Conservation (phyloP, 1,284 basidiomycete species). For the Fomitiporia mediterranea region DNA sequence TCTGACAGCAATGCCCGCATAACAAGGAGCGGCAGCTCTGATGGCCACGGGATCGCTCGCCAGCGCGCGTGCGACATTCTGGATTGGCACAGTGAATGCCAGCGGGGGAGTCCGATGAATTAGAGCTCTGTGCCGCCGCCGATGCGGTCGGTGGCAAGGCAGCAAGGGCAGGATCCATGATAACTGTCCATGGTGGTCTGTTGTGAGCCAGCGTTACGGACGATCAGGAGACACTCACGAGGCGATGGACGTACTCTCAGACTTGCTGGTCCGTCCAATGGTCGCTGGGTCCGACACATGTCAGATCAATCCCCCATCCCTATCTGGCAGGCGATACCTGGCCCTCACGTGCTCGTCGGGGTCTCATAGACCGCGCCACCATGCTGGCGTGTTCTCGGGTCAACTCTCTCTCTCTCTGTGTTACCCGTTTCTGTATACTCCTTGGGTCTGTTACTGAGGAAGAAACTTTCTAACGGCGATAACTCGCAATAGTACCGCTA, state of each 20-base stretch:
- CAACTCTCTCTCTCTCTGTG: not conserved
- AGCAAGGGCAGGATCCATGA: constrained; percentile 1
- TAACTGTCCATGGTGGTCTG: not conserved
- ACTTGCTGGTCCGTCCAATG: not conserved
- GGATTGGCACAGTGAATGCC: constrained; percentile 21
- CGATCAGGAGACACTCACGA: not conserved
- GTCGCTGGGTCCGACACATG: not conserved
- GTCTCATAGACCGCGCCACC: not conserved
- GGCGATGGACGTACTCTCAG: not conserved
- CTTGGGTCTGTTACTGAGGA: too few species aligned
- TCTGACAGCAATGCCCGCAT: constrained; percentile 20
- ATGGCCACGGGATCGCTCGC: constrained; percentile 20
- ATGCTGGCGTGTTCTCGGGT: not conserved
- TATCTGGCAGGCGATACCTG: not conserved
- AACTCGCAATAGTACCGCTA: too few species aligned
- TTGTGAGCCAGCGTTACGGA: not conserved
- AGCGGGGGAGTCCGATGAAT: constrained; percentile 16
- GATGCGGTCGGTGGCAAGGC: not conserved
- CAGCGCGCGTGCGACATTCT: constrained; percentile 18
- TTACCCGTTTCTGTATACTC: not conserved
- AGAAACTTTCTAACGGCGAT: too few species aligned
- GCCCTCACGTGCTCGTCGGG: not conserved
- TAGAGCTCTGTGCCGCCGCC: not conserved
- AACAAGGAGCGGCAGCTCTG: constrained; percentile 19
- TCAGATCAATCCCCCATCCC: not conserved